Evolutionary conservation across 2,329 filamentous ascomycete genomes (phyloP).

Genomic region (Ambrosiella beaveri): DNA sequence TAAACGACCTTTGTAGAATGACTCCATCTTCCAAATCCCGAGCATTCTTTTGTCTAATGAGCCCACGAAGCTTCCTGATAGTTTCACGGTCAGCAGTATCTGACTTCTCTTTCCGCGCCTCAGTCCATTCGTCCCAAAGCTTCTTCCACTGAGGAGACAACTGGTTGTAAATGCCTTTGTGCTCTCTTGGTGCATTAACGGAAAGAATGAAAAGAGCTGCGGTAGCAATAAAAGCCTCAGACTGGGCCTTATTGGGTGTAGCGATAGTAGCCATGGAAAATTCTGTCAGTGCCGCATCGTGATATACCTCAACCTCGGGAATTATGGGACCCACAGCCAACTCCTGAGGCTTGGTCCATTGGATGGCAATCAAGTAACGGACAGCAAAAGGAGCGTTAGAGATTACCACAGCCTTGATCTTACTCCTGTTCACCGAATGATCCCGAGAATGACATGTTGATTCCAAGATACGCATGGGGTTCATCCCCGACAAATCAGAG

Average conservation of each 20-base stretch:
- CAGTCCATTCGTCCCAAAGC: conserved; percentile 64
- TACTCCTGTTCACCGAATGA: conserved; percentile 32
- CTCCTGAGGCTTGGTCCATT: conserved; percentile 61
- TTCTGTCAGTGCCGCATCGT: conserved; percentile 31
- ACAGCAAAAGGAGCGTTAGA: conserved; percentile 61
- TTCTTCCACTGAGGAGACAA: conserved; percentile 71
- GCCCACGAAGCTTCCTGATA: conserved; percentile 49
- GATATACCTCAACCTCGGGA: conserved; percentile 19
- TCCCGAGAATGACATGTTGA: conserved; percentile 80
- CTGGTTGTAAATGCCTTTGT: conserved; percentile 57
- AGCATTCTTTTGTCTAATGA: conserved; percentile 51
- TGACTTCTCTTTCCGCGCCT: conserved; percentile 48
- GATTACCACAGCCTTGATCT: conserved; percentile 48
- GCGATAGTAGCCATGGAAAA: conserved; percentile 62
- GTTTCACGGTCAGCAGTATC: conserved; percentile 53
- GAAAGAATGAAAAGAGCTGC: conserved; percentile 69
- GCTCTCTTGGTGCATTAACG: conserved; percentile 60
- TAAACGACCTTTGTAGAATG: conserved; percentile 60
- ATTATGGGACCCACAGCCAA: conserved; percentile 26
- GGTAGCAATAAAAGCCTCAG: conserved; percentile 73
- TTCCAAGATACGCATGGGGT: conserved; percentile 59
- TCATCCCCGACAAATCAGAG: conserved; percentile 63
- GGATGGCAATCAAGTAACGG: conserved; percentile 55
- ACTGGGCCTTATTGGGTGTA: conserved; percentile 60
- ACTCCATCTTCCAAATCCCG: conserved; percentile 58